Evolutionary conservation across 225 moss, liverwort and hornwort genomes (phyloP), one percentile per base, ranked within the genome.

Genomic region (Pseudisothecium myosuroides): DNA sequence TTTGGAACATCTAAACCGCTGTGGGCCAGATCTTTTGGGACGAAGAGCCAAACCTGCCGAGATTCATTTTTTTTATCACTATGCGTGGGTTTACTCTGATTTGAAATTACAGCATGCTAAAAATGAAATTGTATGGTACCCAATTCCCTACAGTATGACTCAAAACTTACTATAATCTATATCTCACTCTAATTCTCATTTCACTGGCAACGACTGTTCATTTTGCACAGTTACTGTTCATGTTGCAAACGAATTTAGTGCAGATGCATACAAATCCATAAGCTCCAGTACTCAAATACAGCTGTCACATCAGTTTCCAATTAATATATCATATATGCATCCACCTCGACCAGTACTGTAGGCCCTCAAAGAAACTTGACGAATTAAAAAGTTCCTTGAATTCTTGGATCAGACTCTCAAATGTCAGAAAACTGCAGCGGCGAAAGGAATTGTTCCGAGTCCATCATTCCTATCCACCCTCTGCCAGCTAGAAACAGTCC

Each of bases 71-170:
- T 24, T 58, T 37, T 11, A 58, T 29, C 41, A 19, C 29, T 27
- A 27, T 4, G 4, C 7, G 1, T 28, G 2, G 1, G 17, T 17
- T 4, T 27, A 2, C 11, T 80, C 3, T 54, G 36, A 9, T 3
- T 7, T 11, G 4, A 28, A 58, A 58, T 17, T 12, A 28, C 23
- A 39, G 7, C 1, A 2, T 5, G 1, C 26, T 1, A 37, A 1
- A 2, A 16, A 26, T 56, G 11, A 78, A 78, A 26, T 17, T 56
- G 16, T 26, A 55, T 14, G 21, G 3, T 27, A 56, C 6, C 14
- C 1, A 2, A 5, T 34, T 5, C 2, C 13, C 50, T 21, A 8
- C 2, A 12, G 0, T 18, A 10, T 18, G 17, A 2, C 17, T 29
- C n/a, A n/a, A n/a, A n/a, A n/a, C n/a, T 45, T 31, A 34, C 13